A percentile compares a stretch with the other conserved stretches of the same genome.
phyloP scores from a whole-genome alignment of 2,329 filamentous ascomycete genomes.

The Exserohilum rostratum region DNA sequence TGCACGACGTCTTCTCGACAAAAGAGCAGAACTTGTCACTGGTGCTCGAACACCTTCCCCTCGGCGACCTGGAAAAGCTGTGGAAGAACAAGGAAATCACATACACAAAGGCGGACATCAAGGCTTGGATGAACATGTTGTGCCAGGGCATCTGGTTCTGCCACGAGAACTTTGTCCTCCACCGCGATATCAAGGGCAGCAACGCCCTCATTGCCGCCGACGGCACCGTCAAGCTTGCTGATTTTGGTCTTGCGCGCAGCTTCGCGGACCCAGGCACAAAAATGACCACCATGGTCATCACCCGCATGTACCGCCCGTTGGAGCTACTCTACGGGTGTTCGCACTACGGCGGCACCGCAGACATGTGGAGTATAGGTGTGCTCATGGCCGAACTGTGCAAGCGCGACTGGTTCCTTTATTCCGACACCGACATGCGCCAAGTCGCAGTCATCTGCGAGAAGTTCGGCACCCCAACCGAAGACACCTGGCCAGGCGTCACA shows the following conservation, averaged over 20 bases:
- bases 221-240: slow-evolving; percentile 91
- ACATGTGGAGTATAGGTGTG: slow-evolving; percentile 91
- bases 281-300: slow-evolving; percentile 97
- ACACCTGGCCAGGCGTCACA: slow-evolving; percentile 92
- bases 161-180: slow-evolving; percentile 90
- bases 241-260: slow-evolving; percentile 91
- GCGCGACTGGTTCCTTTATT: slow-evolving; percentile 81
- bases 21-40: slow-evolving; percentile 97
- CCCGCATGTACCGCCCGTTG: slow-evolving; percentile 93
- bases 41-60: slow-evolving; percentile 89
- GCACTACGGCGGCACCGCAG: slow-evolving; percentile 88
- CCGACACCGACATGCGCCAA: slow-evolving; percentile 85
- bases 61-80: slow-evolving; percentile 93
- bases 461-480: slow-evolving; percentile 89
- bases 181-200: slow-evolving; percentile 99
- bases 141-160: slow-evolving; percentile 92
- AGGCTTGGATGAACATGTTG: slow-evolving; percentile 99
- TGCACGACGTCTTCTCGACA: slow-evolving; percentile 91
- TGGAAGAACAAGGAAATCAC: slow-evolving; percentile 77
- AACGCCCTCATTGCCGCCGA: slow-evolving; percentile 93
- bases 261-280: slow-evolving; percentile 86
- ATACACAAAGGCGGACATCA: slow-evolving; percentile 89
- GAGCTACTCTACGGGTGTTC: slow-evolving; percentile 90
- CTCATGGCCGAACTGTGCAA: slow-evolving; percentile 92
- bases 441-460: slow-evolving; percentile 81